Base-by-base conservation (phyloP, 2,329 filamentous ascomycete species). In the Onygena corvina region DNA sequence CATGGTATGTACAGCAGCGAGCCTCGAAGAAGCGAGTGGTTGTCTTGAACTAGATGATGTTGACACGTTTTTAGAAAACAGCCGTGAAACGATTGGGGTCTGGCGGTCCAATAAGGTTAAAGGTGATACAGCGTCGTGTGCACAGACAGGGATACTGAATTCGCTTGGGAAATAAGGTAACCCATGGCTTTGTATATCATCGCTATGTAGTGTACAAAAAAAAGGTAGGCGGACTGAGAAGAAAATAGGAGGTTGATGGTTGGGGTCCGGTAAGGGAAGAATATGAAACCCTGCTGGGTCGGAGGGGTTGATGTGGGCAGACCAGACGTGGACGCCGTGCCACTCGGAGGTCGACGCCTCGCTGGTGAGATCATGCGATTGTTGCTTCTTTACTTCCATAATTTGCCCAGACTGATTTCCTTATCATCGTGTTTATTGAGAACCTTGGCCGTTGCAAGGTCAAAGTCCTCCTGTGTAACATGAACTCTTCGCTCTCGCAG, bases 381-480 rank as follows among this genome's bases (percentile, higher is more conserved):
- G 9, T 40, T 23, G 36, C 36, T 3, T 18, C 18, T 20, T 40
- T 57, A 86, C 75, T 86, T 86, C 80, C 81, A 94, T 62, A 94
- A 74, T 72, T 94, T 94, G 64, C 83, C 84, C 61, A 94, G 74
- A 63, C 83, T 88, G 59, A 88, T 85, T 67, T 94, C 89, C 78
- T 96, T 96, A 70, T 98, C 92, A 63, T 96, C 92, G 67, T 96
- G 92, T 77, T 95, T 96, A 80, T 98, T 96, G 66, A 98, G 78
- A 53, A 98, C 90, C 84, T 98, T 98, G 65, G 92, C 92, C 4
- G 92, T 98, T 29, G 92, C 92, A 54, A 98, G 77, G 67, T 98
- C 92, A 67, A 98, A 98, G 70, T 98, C 92, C 71, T 98, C 92
- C 68, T 98, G 92, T 31, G 92, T 98, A 57, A 98, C 92, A 67